phyloP scores from a whole-genome alignment of 2,329 filamentous ascomycete genomes.

The Colletotrichum theobromicola region DNA sequence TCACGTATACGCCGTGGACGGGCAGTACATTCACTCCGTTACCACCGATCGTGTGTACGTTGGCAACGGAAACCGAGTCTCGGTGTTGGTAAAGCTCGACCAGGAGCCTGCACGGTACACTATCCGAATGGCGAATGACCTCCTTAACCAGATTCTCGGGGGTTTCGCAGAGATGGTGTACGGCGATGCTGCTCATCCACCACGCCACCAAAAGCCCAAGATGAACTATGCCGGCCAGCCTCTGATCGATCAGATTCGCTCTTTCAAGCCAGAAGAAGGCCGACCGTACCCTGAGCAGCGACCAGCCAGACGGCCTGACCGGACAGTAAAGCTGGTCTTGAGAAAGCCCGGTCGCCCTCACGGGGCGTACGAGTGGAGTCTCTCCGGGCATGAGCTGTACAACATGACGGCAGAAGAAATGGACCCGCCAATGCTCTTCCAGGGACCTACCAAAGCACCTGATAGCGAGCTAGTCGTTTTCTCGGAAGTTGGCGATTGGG shows the following conservation, averaged over 20 bases:
- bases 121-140: conserved; percentile 28
- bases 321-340: not conserved
- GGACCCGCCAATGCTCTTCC: not conserved
- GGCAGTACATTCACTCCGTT: conserved; percentile 42
- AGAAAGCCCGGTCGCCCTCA: not conserved
- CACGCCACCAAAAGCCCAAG: not conserved
- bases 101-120: conserved; percentile 39
- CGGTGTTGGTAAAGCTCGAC: conserved; percentile 45
- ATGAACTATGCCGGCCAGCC: not conserved
- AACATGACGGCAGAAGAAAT: not conserved
- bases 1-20: conserved; percentile 48
- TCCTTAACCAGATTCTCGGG: not conserved
- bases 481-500: not conserved
- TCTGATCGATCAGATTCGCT: not conserved
- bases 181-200: not conserved
- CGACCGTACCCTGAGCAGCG: not conserved
- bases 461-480: not conserved
- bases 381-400: not conserved
- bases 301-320: not conserved
- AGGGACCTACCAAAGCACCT: not conserved
- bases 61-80: conserved; percentile 42
- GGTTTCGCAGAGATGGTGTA: not conserved
- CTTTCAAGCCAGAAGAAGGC: not conserved
- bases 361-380: conserved; percentile 1
- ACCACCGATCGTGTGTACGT: conserved; percentile 25